These are phyloP conservation scores for Colletotrichum sp. DNA, from an alignment of 2,329 filamentous ascomycete genomes.

Conservation along the genomic window DNA sequence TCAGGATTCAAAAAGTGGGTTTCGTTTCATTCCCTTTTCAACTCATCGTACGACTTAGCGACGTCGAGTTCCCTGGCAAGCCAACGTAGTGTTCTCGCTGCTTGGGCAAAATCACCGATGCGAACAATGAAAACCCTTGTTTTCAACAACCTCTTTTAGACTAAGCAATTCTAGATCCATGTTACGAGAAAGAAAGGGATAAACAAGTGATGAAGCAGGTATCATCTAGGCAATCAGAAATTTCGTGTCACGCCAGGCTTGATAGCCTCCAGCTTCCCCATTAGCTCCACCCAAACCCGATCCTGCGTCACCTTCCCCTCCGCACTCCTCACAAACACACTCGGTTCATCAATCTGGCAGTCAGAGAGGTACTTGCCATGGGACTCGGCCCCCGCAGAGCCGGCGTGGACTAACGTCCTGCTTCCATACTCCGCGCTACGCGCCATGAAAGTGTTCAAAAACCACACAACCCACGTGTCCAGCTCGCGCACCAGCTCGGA, in stretches of 20 bases:
- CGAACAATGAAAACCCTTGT: neutral
- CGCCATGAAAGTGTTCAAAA: constrained; percentile 40
- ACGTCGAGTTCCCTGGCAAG: neutral
- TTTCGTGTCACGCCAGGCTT: constrained; percentile 35
- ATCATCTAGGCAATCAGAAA: neutral
- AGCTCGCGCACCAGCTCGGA: constrained; percentile 47
- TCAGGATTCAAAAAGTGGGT: neutral
- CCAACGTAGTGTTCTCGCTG: no score
- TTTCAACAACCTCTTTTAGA: neutral
- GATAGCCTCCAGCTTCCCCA: constrained; percentile 43
- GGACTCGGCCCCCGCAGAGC: constrained; percentile 39
- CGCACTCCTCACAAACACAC: constrained; percentile 40
- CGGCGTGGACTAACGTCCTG: constrained; percentile 46
- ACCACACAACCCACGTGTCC: constrained; percentile 5
- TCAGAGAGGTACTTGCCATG: constrained; percentile 53
- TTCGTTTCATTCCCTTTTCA: neutral
- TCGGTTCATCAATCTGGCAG: constrained; percentile 30
- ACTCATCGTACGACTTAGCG: neutral
- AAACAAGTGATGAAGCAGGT: neutral
- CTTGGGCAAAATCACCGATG: no score
- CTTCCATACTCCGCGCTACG: constrained; percentile 52
- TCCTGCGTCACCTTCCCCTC: constrained; percentile 41
- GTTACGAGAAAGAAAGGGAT: neutral
- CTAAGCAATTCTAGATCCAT: no score
- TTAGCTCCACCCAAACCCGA: constrained; percentile 49